A percentile compares a stretch with the other conserved stretches of the same genome.
phyloP scores from a whole-genome alignment of 495 filamentous ascomycete genomes.

The Penicillium steckii region DNA sequence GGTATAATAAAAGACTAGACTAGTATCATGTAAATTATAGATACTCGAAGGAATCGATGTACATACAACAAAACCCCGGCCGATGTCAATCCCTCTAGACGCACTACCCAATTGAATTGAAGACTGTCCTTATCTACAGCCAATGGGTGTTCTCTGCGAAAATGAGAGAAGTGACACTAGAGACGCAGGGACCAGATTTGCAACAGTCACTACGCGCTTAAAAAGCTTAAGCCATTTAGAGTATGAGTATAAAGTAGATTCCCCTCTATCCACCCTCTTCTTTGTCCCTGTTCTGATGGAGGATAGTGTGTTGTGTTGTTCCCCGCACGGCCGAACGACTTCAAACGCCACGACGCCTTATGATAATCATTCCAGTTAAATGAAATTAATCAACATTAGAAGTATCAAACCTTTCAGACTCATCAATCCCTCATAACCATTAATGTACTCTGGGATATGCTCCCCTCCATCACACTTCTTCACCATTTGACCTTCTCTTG shows the following conservation, averaged over 20 bases:
- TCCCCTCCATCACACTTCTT: too few relatives aligned
- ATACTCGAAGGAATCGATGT: too few relatives aligned
- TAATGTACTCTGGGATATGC: too few relatives aligned
- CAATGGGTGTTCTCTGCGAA: background rate
- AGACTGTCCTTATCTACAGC: background rate
- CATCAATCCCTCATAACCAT: too few relatives aligned
- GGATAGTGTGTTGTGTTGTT: too few relatives aligned
- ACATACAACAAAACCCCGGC: too few relatives aligned
- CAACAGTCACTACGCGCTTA: background rate
- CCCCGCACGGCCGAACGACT: background rate
- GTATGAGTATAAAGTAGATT: too few relatives aligned
- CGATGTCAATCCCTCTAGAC: background rate
- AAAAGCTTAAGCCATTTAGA: background rate
- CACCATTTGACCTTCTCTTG: too few relatives aligned
- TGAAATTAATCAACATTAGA: too few relatives aligned
- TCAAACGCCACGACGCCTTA: background rate
- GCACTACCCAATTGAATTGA: background rate
- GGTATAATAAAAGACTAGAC: constrained; percentile 11
- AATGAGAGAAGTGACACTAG: background rate
- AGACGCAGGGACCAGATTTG: background rate
- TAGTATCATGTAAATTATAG: background rate
- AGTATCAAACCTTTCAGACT: too few relatives aligned
- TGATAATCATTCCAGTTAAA: background rate
- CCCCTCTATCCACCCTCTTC: too few relatives aligned
- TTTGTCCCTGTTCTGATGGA: too few relatives aligned